Evolutionary conservation across 2,329 filamentous ascomycete species (phyloP), one percentile per base, ranked within the genome.

Genomic region (Aquanectria penicillioides): DNA sequence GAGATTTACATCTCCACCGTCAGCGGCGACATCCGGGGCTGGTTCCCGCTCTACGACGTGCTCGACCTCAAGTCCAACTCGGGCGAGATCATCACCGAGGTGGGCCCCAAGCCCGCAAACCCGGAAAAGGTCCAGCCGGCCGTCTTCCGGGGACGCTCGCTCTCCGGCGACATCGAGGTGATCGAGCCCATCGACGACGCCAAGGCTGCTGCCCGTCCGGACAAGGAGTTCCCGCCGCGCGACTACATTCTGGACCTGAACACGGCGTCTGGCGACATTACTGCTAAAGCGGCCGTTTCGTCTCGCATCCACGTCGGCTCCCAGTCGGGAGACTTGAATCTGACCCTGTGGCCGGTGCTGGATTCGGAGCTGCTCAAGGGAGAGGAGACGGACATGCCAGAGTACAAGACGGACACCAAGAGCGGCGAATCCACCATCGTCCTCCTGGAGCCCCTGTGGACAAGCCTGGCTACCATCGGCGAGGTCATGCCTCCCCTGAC

Each of bases 41-140:
- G 76, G 69, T 85, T 81, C 74, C 81, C 83, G 1, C 73, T 86
- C 1, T 81, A 80, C 67, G 81, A 85, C 64, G 70, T 77, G 25
- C 76, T 86, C 11, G 71, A 74, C 15, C 69, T 85, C n/a, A 63
- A 71, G 15, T 77, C 80, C 7, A 73, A 74, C 0, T 81, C 83
- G 0, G 84, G 83, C 41, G 64, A 73, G 49, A 70, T 85, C 54
- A 57, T 57, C 13, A 73, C 76, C 4, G 74, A 73, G 28, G 71
- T 86, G 50, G 72, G 70, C 11, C 80, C 81, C 6, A 73, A 81
- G 63, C 69, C 73, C 1, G 76, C 65, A n/a, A 70, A 75, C 33
- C 61, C 71, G 7, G 62, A 72, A n/a, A 43, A 62, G 6, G 75
- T 77, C 7, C 71, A 72, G 15, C 67, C 78, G 0, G 82, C 83